Base-by-base conservation (phyloP, 768 basidiomycete species). In the Trametes cubensis region DNA sequence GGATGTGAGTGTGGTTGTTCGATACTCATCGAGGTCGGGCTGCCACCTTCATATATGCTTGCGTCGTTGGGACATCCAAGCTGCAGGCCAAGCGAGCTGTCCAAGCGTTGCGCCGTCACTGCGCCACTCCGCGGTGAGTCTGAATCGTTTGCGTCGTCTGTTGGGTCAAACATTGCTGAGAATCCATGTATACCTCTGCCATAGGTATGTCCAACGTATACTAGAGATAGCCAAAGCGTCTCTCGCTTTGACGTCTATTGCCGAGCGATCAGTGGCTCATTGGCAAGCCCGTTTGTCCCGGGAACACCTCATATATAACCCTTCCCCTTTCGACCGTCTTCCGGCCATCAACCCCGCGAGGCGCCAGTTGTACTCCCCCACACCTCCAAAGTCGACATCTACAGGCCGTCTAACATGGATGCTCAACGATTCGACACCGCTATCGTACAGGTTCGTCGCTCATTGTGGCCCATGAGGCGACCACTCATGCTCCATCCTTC, bases 221-320 rank as follows among this genome's bases (percentile, higher is more conserved):
- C 34, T 34, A 34, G 4, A 10, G 10, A 41, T 3, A 4, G 14
- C 14, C 14, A 39, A 53, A 40, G 53, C 23, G 30, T 30, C 5
- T 10, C 20, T 28, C 11, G 44, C 34, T 38, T 46, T 28, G 14
- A 3, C 13, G 38, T 23, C 7, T 45, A 45, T 56, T 46, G 55
- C 34, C 23, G 5, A 5, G 4, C n/a, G 13, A 18, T 26, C 40
- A 41, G 55, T 56, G 55, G 55, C 55, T 47, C 55, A 56, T 56
- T 47, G 45, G 18, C 55, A 23, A 25, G 13, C 8, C 28, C 28
- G 30, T 56, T 56, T 56, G 55, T 15, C 40, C 5, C 20, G 34
- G 6, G 20, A 38, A 23, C 13, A 0, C n/a, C 26, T 5, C 7
- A 17, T 46, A 20, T 18, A 49, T 25, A 50, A 17, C 13, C 6